Percentiles rank a stretch among this genome's conserved stretches.
phyloP scores from a whole-genome alignment of 1,284 basidiomycete genomes.

The Entoloma clypeatum region DNA sequence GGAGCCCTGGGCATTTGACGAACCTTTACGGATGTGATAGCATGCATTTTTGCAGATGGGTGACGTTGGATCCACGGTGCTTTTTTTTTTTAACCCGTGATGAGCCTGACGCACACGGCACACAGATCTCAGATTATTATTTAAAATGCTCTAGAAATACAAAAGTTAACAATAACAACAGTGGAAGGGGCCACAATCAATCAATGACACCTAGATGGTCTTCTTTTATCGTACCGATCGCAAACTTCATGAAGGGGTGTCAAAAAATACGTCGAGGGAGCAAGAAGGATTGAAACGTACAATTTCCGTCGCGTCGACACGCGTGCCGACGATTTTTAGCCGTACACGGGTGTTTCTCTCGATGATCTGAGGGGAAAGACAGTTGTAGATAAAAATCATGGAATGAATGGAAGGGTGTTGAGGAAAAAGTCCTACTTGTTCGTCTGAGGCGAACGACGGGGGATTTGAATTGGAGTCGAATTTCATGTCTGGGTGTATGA shows the following conservation, averaged over 20 bases:
- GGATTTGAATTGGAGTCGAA: slow-evolving; percentile 94
- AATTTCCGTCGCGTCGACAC: slow-evolving; percentile 97
- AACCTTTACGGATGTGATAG: slow-evolving; percentile 18
- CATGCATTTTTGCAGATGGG: slow-evolving; percentile 21
- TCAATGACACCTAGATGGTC: slow-evolving; percentile 87
- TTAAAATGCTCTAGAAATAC: too few relatives aligned
- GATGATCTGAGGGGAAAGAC: slow-evolving; percentile 59
- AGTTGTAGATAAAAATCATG: slow-evolving; percentile 5
- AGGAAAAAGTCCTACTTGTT: slow-evolving; percentile 55
- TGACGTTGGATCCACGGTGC: too few relatives aligned
- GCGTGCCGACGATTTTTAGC: slow-evolving; percentile 94
- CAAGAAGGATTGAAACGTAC: slow-evolving; percentile 44
- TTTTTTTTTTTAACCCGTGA: too few relatives aligned
- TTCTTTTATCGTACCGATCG: slow-evolving; percentile 93
- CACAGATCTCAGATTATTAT: too few relatives aligned
- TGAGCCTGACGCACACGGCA: too few relatives aligned
- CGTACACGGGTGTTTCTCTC: slow-evolving; percentile 92
- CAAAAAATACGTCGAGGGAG: neutral
- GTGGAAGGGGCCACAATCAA: slow-evolving; percentile 18
- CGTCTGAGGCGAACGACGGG: slow-evolving; percentile 86
- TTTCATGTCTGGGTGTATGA: slow-evolving; percentile 89
- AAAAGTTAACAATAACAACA: neutral
- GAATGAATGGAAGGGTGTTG: neutral
- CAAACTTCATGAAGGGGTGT: slow-evolving; percentile 56
- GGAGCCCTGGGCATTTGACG: neutral